Evolutionary conservation across 2,329 filamentous ascomycete genomes (phyloP).

Genomic region (Ophiostoma quercus): DNA sequence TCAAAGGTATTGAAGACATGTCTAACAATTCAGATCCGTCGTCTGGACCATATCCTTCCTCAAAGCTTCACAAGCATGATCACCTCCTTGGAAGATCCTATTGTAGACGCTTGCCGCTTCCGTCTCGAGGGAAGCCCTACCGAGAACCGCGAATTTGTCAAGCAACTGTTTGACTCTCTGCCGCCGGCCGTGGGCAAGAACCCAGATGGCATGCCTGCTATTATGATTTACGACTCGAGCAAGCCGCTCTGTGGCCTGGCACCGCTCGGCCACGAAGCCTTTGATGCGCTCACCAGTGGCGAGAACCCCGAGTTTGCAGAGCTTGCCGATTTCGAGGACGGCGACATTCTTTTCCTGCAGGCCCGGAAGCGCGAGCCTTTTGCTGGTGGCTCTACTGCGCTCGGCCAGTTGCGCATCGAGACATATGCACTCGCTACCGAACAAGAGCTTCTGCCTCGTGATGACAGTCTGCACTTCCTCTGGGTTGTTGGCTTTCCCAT

Average conservation of each 20-base stretch:
- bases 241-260: slow-evolving; percentile 73
- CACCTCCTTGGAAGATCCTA: slow-evolving; percentile 59
- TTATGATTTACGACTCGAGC: slow-evolving; percentile 68
- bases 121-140: slow-evolving; percentile 49
- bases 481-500: slow-evolving; percentile 92
- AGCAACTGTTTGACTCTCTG: slow-evolving; percentile 60
- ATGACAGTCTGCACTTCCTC: slow-evolving; percentile 58
- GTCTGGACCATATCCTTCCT: slow-evolving; percentile 59
- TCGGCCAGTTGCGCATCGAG: slow-evolving; percentile 68
- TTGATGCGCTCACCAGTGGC: slow-evolving; percentile 44
- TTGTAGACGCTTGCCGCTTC: slow-evolving; percentile 71
- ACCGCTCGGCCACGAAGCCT: slow-evolving; percentile 68
- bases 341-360: slow-evolving; percentile 77
- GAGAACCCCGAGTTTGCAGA: slow-evolving; percentile 32
- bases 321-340: slow-evolving; percentile 50
- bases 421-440: slow-evolving; percentile 65
- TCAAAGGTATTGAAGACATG: neutral
- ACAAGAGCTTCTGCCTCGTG: slow-evolving; percentile 48
- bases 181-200: slow-evolving; percentile 60
- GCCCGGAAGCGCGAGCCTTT: slow-evolving; percentile 63
- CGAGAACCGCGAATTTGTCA: slow-evolving; percentile 53
- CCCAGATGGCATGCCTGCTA: slow-evolving; percentile 69
- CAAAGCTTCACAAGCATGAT: slow-evolving; percentile 68
- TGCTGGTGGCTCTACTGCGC: slow-evolving; percentile 63
- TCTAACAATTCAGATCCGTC: slow-evolving; percentile 49